These are phyloP conservation scores for Serendipita sp. DNA, from an alignment of 768 basidiomycete species.

Conservation along the genomic window DNA sequence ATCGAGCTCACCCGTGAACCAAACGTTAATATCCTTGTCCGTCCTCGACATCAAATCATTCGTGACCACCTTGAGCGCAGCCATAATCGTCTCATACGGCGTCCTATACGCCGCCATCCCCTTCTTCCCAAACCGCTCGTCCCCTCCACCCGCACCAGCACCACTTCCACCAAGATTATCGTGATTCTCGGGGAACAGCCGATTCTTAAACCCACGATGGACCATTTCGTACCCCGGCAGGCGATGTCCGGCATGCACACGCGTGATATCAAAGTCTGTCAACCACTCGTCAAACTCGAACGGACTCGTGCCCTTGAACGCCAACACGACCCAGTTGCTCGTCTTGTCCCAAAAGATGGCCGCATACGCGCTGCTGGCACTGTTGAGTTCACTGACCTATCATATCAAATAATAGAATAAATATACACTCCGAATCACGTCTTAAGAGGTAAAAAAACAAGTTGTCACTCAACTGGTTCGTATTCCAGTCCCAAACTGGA, in stretches of 20 bases:
- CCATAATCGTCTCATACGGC: conserved; percentile 11
- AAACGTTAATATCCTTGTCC: conserved; percentile 14
- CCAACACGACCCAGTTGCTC: conserved; percentile 14
- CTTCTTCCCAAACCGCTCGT: not conserved
- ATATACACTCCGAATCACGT: too few species aligned
- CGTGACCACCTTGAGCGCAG: conserved; percentile 12
- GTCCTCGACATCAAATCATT: conserved; percentile 9
- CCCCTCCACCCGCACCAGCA: too few species aligned
- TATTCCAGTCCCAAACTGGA: conserved; percentile 12
- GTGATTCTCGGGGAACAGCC: conserved; percentile 11
- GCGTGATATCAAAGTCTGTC: conserved; percentile 13
- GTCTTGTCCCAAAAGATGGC: conserved; percentile 15
- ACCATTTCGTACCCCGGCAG: conserved; percentile 14
- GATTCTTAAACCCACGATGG: conserved; percentile 14
- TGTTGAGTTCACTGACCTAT: conserved; percentile 12
- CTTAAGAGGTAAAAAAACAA: too few species aligned
- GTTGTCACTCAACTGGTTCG: conserved; percentile 4
- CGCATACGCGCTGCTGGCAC: conserved; percentile 12
- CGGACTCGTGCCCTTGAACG: conserved; percentile 15
- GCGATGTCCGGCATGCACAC: conserved; percentile 12
- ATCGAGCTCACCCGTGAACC: conserved; percentile 6
- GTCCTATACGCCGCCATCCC: not conserved
- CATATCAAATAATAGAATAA: too few species aligned
- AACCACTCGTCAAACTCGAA: conserved; percentile 15
- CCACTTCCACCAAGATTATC: too few species aligned